Base-by-base conservation (phyloP, 2,329 filamentous ascomycete genomes). In the Samsoniella hepiali region DNA sequence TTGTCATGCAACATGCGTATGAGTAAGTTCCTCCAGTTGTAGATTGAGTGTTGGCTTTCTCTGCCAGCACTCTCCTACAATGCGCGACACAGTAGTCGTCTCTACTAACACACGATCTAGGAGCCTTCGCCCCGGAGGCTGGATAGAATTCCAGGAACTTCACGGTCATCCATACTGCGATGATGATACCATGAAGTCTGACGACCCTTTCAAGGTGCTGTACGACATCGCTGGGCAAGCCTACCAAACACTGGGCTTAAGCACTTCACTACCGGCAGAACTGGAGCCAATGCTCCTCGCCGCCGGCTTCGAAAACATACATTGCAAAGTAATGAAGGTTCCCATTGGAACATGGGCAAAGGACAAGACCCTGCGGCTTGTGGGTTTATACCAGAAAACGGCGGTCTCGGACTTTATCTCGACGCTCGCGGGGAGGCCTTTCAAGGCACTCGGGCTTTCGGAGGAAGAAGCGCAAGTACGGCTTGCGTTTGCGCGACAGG, bases 111-210 rank as follows among this genome's bases (percentile, higher is more conserved):
- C 31, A 34, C 44, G 8, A 36, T 45, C 29, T 65, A 69, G 58
- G 68, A 58, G 56, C 2, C 32, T 58, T 5, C 53, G 45, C 1
- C 63, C 44, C n/a, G 82, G 82, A n/a, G 81, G 81, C 53, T 83
- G 80, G 78, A 73, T 84, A 42, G 82, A 84, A 66, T 77, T 82
- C 47, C 79, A 81, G 29, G 81, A 83, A 58, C 72, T 81, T 36
- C 74, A 78, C 51, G 73, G 73, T 13, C 71, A 71, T 31, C 72
- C 80, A 13, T 69, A 73, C 34, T 81, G 76, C 65, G 79, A 82
- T 65, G 78, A 81, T 60, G 75, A 70, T 49, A 78, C 78, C 10
- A 79, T 82, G 75, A 68, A 70, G 1, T 68, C 72, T 3, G 73
- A 80, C 59, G 75, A 81, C 51, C 71, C 75, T 3, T 67, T 81